phyloP scores from a whole-genome alignment of 1,284 basidiomycete genomes.

The Waitea zeae region DNA sequence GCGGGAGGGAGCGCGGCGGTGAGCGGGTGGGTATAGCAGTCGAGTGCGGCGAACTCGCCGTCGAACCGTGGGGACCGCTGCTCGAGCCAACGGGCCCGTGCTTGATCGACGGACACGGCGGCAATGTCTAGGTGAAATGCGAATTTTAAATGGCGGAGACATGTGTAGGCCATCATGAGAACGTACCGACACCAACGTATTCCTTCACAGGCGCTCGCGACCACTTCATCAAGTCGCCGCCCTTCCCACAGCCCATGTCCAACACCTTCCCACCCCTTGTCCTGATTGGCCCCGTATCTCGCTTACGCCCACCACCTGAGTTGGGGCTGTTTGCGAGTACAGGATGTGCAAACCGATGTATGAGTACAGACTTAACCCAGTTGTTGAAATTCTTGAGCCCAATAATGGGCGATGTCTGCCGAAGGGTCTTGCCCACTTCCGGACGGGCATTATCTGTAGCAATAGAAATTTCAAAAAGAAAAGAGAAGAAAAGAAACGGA shows the following conservation, averaged over 20 bases:
- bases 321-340: constrained; percentile 23
- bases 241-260: constrained; percentile 96
- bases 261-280: constrained; percentile 57
- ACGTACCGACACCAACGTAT: constrained; percentile 70
- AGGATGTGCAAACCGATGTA: constrained; percentile 70
- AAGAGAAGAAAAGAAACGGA: background rate
- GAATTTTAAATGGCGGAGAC: background rate
- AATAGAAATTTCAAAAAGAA: background rate
- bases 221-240: constrained; percentile 96
- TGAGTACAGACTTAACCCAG: constrained; percentile 95
- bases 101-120: constrained; percentile 80
- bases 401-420: constrained; percentile 88
- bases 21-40: constrained; percentile 74
- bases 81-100: constrained; percentile 43
- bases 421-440: constrained; percentile 74
- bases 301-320: background rate
- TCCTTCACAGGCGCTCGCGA: constrained; percentile 70
- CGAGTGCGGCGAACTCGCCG: constrained; percentile 73
- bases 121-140: constrained; percentile 73
- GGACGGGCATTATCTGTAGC: constrained; percentile 76
- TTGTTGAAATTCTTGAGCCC: constrained; percentile 97
- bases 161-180: no score
- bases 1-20: constrained; percentile 49
- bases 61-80: constrained; percentile 42
- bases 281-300: constrained; percentile 7